phyloP scores from a whole-genome alignment of 2,329 filamentous ascomycete species.

The Calonectria fujianensis region DNA sequence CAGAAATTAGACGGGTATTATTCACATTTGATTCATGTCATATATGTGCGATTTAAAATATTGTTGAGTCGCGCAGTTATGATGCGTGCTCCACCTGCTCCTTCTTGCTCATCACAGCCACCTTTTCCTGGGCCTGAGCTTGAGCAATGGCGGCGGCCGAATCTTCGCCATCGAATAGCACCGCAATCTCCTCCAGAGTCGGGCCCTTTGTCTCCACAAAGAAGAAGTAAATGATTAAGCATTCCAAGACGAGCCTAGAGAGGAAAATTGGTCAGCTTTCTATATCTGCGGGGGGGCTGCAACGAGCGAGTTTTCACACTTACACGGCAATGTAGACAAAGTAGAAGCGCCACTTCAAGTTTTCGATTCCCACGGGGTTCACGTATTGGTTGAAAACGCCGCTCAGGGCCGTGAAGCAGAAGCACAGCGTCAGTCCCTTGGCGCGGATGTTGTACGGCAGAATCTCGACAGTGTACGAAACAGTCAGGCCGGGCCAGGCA shows the following conservation, averaged over 20 bases:
- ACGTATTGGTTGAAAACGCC: constrained; percentile 54
- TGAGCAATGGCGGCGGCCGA: constrained; percentile 50
- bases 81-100: constrained; percentile 50
- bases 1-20: background rate
- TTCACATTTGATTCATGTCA: background rate
- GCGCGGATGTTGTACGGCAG: constrained; percentile 52
- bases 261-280: fast-evolving
- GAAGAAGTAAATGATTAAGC: constrained; percentile 52
- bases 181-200: constrained; percentile 52
- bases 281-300: fast-evolving
- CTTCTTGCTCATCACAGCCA: constrained; percentile 31
- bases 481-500: constrained; percentile 52
- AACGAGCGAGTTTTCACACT: constrained; percentile 12
- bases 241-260: constrained; percentile 48
- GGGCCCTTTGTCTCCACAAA: constrained; percentile 52
- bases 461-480: constrained; percentile 52
- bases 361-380: constrained; percentile 50
- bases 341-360: constrained; percentile 51
- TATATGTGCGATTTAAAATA: background rate
- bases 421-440: constrained; percentile 52
- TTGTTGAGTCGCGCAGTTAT: background rate
- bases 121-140: constrained; percentile 48
- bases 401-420: constrained; percentile 51
- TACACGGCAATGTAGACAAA: constrained; percentile 53
- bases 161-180: constrained; percentile 49